Evolutionary conservation across 2,329 filamentous ascomycete genomes (phyloP), one percentile per base, ranked within the genome.

Genomic region (Sphaceloma murrayae): DNA sequence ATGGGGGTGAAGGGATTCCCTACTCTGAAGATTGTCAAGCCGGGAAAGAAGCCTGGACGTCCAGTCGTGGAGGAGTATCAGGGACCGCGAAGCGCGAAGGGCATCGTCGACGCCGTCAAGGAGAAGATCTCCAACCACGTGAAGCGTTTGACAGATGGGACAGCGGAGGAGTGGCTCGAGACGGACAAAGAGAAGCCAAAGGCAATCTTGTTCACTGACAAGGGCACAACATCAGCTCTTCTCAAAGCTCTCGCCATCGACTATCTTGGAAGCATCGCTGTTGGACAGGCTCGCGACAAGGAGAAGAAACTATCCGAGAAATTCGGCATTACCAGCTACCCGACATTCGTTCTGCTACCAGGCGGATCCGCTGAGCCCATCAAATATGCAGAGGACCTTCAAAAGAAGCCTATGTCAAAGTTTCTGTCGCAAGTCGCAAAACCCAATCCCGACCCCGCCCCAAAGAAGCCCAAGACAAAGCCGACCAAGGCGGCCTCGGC

Each of bases 1-100:
- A 84, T 95, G 76, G 89, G 87, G 45, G 77, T 98, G 4, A 74
- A 94, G 66, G 91, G 91, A 47, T 98, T 95, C 67, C 91, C 91
- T 1, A 96, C 91, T 0, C 72, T 98, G 52, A 98, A 98, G 73
- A 89, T 94, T 36, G 78, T 96, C 43, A 80, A 78, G 16, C 91
- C 91, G 0, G 78, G 82, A 51, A 86, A 85, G 67, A 93, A 88
- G 64, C 67, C 74, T 22, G 81, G 82, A 47, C 82, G 78, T 58
- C 89, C 91, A 1, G 72, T 77, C 3, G 78, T 96, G 5, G 87
- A 95, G 62, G 88, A 95, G 60, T 98, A 98, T 66, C 75, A 91
- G 48, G 91, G 91, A 10, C 70, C 77, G 9, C 78, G 91, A 49
- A 82, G 74, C 3, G 85, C 88, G n/a, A 87, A 86, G 58, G 85